Conservation (phyloP, 176 grass and related monocot species). For the Oryza australiensis region DNA sequence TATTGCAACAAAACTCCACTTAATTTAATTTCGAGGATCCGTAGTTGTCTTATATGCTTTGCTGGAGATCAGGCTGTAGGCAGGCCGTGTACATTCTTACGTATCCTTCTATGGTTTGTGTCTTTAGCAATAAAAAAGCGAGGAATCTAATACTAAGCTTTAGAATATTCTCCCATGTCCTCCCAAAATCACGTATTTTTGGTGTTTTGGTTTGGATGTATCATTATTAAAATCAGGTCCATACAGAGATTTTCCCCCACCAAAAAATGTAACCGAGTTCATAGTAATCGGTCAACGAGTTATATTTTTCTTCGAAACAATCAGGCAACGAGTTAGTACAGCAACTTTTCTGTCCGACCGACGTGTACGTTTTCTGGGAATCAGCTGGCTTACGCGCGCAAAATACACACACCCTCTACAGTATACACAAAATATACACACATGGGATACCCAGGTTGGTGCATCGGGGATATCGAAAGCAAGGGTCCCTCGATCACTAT, state of each 20-base stretch:
- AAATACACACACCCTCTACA: not conserved
- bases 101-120: not conserved
- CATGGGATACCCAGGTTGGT: not conserved
- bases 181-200: not conserved
- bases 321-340: not conserved
- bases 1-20: not conserved
- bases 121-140: not conserved
- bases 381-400: no score
- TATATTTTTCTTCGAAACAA: not conserved
- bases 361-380: no score
- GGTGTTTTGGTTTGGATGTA: no score
- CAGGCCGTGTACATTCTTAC: not conserved
- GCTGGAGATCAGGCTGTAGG: not conserved
- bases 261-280: no score
- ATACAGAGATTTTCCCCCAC: no score
- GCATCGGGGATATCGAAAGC: conserved; percentile 23
- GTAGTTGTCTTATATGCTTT: not conserved
- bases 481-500: not conserved
- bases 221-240: no score
- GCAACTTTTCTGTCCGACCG: no score
- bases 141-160: not conserved
- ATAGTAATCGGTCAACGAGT: no score
- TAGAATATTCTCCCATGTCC: not conserved
- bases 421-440: not conserved
- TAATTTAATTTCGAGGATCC: conserved; percentile 5